phyloP scores from a whole-genome alignment of 2,329 filamentous ascomycete species.

The Colletotrichum caudatum region DNA sequence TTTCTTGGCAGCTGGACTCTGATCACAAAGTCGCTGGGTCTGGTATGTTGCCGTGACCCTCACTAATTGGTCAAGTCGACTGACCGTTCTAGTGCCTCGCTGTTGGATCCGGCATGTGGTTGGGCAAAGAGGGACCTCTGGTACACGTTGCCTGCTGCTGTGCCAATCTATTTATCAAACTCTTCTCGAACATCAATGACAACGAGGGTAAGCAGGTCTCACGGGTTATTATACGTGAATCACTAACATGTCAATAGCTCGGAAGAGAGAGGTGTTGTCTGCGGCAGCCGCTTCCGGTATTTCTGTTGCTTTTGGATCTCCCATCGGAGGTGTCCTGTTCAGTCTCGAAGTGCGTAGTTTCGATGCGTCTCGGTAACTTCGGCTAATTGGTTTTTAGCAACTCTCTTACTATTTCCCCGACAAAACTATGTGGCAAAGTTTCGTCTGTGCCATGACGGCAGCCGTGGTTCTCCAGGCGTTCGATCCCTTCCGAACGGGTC shows the following conservation, averaged over 20 bases:
- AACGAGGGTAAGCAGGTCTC: conserved; percentile 77
- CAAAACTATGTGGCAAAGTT: conserved; percentile 99
- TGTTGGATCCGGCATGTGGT: conserved; percentile 94
- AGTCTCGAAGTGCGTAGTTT: conserved; percentile 78
- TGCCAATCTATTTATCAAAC: conserved; percentile 92
- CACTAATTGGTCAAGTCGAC: conserved; percentile 39
- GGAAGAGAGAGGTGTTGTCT: conserved; percentile 92
- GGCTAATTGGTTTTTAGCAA: conserved; percentile 66
- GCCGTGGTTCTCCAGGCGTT: conserved; percentile 92
- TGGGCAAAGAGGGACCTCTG: conserved; percentile 94
- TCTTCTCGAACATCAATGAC: conserved; percentile 81
- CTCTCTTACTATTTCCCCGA: conserved; percentile 98
- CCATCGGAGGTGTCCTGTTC: conserved; percentile 94
- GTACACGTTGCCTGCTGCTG: conserved; percentile 98
- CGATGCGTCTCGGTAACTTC: not conserved
- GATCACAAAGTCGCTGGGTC: conserved; percentile 86
- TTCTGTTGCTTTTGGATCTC: conserved; percentile 92
- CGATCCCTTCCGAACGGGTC: conserved; percentile 94
- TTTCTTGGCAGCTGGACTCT: conserved; percentile 92
- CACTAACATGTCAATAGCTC: conserved; percentile 64
- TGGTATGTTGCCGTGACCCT: conserved; percentile 65
- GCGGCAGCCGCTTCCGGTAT: conserved; percentile 93
- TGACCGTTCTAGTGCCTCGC: conserved; percentile 77
- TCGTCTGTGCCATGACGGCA: conserved; percentile 99
- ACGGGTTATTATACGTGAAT: not conserved